Evolutionary conservation across 83 land plant species (phyloP), one percentile per base, ranked within the genome.

Genomic region (Diphasiastrum complanatum): DNA sequence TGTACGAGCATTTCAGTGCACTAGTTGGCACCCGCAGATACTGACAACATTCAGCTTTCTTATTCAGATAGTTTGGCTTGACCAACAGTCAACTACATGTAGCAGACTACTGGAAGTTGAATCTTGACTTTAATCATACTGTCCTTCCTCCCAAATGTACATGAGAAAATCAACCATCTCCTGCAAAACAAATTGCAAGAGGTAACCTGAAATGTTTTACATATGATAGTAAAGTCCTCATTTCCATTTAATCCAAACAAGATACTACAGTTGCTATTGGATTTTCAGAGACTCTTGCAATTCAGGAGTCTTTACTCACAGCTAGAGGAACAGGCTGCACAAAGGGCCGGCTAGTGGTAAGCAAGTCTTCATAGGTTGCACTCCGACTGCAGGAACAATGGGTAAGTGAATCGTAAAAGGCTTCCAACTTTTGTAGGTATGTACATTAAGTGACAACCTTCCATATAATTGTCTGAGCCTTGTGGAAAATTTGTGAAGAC

Each of bases 351-450:
- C 64, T 80, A 5, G 79, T 80, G 18, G 74, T 71, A 41, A 85
- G 90, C 27, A 85, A 53, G 69, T 85, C 90, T 27, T 85, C 90
- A 62, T 85, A 85, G 0, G 81, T 79, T 36, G 72, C 75, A 19
- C 74, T 77, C 86, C 86, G 78, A 71, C 86, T 85, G 80, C 63
- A 69, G n/a, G n/a, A n/a, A n/a, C n/a, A n/a, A n/a, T n/a, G n/a
- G n/a, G n/a, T n/a, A n/a, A n/a, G n/a, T n/a, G n/a, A n/a, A n/a
- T n/a, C n/a, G n/a, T n/a, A n/a, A n/a, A n/a, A n/a, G n/a, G n/a
- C n/a, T n/a, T n/a, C n/a, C n/a, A n/a, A n/a, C n/a, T n/a, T n/a
- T n/a, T n/a, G n/a, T n/a, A n/a, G n/a, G n/a, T n/a, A n/a, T n/a
- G n/a, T n/a, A n/a, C n/a, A n/a, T n/a, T n/a, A n/a, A n/a, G n/a